phyloP scores from a whole-genome alignment of 2,329 filamentous ascomycete species.

The Fusarium avenaceum region DNA sequence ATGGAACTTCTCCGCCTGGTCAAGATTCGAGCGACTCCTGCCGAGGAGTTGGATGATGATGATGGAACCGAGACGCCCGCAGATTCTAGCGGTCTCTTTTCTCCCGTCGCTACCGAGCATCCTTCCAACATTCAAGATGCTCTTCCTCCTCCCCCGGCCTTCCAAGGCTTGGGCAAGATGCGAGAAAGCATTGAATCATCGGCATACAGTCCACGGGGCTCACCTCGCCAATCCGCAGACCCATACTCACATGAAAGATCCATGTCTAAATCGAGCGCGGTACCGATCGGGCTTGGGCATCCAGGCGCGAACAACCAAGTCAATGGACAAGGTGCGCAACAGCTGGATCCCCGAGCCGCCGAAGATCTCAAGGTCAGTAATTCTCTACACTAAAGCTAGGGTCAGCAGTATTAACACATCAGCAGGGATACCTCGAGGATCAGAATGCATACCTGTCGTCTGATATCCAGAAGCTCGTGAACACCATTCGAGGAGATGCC shows the following conservation, averaged over 20 bases:
- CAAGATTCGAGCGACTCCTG: constrained; percentile 84
- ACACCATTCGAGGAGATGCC: constrained; percentile 75
- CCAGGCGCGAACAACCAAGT: constrained; percentile 51
- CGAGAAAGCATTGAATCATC: constrained; percentile 77
- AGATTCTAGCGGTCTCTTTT: constrained; percentile 78
- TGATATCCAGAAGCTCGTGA: constrained; percentile 84
- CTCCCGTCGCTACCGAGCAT: constrained; percentile 62
- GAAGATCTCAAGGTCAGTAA: constrained; percentile 64
- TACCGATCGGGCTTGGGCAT: constrained; percentile 57
- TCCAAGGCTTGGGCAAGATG: constrained; percentile 68
- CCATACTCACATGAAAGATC: constrained; percentile 55
- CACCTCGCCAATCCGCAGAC: constrained; percentile 71
- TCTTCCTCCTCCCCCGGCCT: constrained; percentile 66
- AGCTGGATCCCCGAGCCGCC: constrained; percentile 56
- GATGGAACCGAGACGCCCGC: constrained; percentile 75
- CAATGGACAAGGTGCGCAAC: constrained; percentile 58
- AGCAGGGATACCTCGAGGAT: constrained; percentile 83
- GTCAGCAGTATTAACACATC: neutral
- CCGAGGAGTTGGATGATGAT: constrained; percentile 81
- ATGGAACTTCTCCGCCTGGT: constrained; percentile 87
- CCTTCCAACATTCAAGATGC: constrained; percentile 54
- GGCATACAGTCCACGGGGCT: constrained; percentile 79
- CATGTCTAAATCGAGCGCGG: constrained; percentile 48
- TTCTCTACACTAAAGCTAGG: neutral
- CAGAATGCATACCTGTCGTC: constrained; percentile 84